Percentiles rank a stretch among this genome's conserved stretches.
phyloP scores from a whole-genome alignment of 2,329 filamentous ascomycete species.

The Talaromyces sp. region DNA sequence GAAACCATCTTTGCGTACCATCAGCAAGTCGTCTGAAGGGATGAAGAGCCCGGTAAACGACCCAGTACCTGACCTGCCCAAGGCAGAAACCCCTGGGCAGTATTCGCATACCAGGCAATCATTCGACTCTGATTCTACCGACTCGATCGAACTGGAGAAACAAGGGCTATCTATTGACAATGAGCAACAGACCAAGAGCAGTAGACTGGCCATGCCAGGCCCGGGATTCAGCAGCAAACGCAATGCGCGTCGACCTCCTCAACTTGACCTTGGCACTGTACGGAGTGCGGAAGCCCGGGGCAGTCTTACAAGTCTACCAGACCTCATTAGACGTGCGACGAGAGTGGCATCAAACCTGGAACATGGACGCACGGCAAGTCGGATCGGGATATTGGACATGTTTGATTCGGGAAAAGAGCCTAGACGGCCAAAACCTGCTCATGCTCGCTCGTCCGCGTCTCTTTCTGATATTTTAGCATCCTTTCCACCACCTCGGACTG shows the following conservation, averaged over 20 bases:
- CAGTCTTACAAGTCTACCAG: constrained; percentile 85
- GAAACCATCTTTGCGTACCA: constrained; percentile 37
- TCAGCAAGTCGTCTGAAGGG: constrained; percentile 14
- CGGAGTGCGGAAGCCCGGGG: constrained; percentile 75
- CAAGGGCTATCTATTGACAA: constrained; percentile 17
- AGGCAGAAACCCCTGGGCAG: background rate
- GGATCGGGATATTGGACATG: constrained; percentile 48
- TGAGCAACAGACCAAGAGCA: constrained; percentile 14
- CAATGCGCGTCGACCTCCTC: constrained; percentile 53
- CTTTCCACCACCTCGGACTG: constrained; percentile 53
- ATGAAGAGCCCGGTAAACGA: background rate
- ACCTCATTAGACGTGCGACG: constrained; percentile 84
- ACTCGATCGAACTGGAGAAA: constrained; percentile 12
- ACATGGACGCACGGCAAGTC: constrained; percentile 63
- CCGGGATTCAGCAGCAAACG: constrained; percentile 37
- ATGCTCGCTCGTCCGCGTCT: constrained; percentile 44
- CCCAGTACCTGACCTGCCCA: background rate
- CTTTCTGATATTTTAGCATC: constrained; percentile 60
- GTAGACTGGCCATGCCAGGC: constrained; percentile 20
- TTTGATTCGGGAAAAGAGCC: constrained; percentile 28
- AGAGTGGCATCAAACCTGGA: constrained; percentile 82
- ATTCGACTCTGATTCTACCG: constrained; percentile 5
- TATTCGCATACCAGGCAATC: background rate
- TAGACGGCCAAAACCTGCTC: constrained; percentile 8
- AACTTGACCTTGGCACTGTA: constrained; percentile 75